phyloP scores from a whole-genome alignment of 2,329 filamentous ascomycete genomes.

The Chaetoscypha palmicola region DNA sequence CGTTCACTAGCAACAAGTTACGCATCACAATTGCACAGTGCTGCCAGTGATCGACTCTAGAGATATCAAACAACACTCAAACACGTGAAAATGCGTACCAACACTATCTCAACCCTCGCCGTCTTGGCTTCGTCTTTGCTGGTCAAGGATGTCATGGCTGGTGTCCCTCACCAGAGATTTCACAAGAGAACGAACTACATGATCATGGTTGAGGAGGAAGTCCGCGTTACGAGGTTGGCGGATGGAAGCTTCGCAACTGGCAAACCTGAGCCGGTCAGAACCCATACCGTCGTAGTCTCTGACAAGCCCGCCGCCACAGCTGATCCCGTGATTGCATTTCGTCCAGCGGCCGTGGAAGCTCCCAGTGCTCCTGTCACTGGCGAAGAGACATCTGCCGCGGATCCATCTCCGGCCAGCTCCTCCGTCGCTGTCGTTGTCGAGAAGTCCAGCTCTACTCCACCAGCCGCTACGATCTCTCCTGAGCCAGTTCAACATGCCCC shows the following conservation, averaged over 20 bases:
- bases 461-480: background rate
- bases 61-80: slow-evolving; percentile 3
- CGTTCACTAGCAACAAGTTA: background rate
- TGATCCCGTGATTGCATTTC: background rate
- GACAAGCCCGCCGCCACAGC: background rate
- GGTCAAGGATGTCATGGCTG: slow-evolving; percentile 25
- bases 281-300: background rate
- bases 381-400: background rate
- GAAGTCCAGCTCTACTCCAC: background rate
- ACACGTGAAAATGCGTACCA: slow-evolving; percentile 23
- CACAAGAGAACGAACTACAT: slow-evolving; percentile 19
- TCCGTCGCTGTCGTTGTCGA: background rate
- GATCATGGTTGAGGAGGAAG: slow-evolving; percentile 13
- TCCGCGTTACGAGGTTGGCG: slow-evolving; percentile 19
- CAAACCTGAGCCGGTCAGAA: slow-evolving; percentile 9
- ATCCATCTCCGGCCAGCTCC: background rate
- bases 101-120: slow-evolving; percentile 22
- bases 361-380: background rate
- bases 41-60: background rate
- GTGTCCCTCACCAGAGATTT: slow-evolving; percentile 9
- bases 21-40: background rate
- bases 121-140: slow-evolving; percentile 28
- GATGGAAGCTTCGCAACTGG: slow-evolving; percentile 22
- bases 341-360: background rate
- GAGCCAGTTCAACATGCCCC: background rate